phyloP scores from a whole-genome alignment of 2,329 filamentous ascomycete genomes.

The Fusarium sp. region DNA sequence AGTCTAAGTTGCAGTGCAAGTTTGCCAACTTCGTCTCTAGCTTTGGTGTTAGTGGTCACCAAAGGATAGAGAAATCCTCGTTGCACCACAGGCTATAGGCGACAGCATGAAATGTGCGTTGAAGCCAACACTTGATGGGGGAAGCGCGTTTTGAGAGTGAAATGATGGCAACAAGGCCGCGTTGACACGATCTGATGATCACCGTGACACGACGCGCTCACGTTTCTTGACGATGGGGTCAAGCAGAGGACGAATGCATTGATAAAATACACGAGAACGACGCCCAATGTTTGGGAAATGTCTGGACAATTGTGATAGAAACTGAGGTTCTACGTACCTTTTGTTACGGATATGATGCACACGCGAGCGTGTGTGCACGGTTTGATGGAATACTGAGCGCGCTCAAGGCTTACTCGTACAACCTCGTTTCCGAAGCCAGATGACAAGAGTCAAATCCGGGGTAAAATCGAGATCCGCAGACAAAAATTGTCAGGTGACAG shows the following conservation, averaged over 20 bases:
- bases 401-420: constrained; percentile 35
- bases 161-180: background rate
- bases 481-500: constrained; percentile 62
- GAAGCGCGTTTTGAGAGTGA: constrained; percentile 15
- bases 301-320: background rate
- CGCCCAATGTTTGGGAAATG: background rate
- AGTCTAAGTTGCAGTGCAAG: constrained; percentile 31
- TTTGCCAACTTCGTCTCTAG: constrained; percentile 29
- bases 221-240: background rate
- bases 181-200: constrained; percentile 13
- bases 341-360: constrained; percentile 34
- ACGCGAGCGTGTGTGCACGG: constrained; percentile 32
- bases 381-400: constrained; percentile 23
- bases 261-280: background rate
- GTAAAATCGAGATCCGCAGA: constrained; percentile 48
- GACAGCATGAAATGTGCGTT: constrained; percentile 10
- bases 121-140: constrained; percentile 1
- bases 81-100: constrained; percentile 5
- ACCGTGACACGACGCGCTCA: constrained; percentile 22
- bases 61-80: constrained; percentile 9
- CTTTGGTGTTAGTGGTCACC: constrained; percentile 43
- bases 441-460: constrained; percentile 39
- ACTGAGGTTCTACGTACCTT: constrained; percentile 39
- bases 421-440: constrained; percentile 31
- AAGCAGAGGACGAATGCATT: background rate